Evolutionary conservation across 2,329 filamentous ascomycete genomes (phyloP), one percentile per base, ranked within the genome.

Genomic region (Macrophomina pseudophaseolina): DNA sequence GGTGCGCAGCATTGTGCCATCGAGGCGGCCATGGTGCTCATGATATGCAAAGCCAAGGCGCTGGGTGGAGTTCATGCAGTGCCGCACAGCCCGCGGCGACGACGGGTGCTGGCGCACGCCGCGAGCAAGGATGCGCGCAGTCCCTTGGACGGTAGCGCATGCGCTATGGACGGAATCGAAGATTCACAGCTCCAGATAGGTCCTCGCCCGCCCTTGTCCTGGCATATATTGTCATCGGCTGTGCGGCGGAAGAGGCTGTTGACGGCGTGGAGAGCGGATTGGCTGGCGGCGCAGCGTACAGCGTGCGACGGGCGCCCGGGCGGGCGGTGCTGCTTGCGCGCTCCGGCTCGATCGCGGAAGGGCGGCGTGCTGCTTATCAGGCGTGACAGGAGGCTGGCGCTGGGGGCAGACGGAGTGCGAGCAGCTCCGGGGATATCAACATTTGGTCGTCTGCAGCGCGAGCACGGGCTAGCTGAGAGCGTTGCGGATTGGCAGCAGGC

Each of bases 41-140:
- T 62, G 58, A 62, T 49, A 62, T 48, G 58, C 58, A 40, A 42
- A 38, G 58, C 58, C 58, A 64, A 64, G 60, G 35, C 14, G 48
- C 4, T 64, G 48, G 48, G 60, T 64, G 60, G 60, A 54, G 60
- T 64, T 64, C 60, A 52, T 64, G 60, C 60, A 64, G 49, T 52
- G 60, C 60, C 48, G 60, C 60, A 64, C 48, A 64, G 16, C 38
- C 48, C 49, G 60, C 58, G 44, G 44, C 58, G 58, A 38, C 58
- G 44, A 62, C 58, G 58, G 56, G 16, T 60, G 44, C 56, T 60
- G 56, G 56, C 42, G 58, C 58, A 49, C 58, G 58, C 42, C 44
- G 44, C 42, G n/a, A 33, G 44, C 58, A 49, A 49, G 58, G 58
- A 62, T 62, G 23, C 44, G 58, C 28, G 58, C 58, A 46, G 56